phyloP scores from a whole-genome alignment of 1,139 yeast genomes.

The Kodamaea sp. region DNA sequence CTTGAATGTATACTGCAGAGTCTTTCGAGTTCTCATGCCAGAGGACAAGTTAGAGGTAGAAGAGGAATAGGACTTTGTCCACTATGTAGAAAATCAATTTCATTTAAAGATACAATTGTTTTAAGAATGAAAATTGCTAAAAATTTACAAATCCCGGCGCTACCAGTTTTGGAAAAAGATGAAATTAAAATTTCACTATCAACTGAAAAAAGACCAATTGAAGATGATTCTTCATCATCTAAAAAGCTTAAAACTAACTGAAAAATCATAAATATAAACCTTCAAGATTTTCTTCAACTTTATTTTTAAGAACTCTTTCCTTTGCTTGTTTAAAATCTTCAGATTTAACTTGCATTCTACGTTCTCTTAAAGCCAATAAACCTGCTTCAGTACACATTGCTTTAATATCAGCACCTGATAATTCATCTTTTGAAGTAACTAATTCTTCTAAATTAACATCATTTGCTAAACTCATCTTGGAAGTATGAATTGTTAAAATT shows the following conservation, averaged over 20 bases:
- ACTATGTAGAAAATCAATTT: constrained; percentile 38
- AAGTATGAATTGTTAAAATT: constrained; percentile 89
- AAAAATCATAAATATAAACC: constrained; percentile 80
- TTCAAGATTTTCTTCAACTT: constrained; percentile 94
- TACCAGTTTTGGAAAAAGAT: constrained; percentile 7
- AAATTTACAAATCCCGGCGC: constrained; percentile 14
- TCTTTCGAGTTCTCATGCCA: constrained; percentile 39
- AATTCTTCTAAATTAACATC: constrained; percentile 90
- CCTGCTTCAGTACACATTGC: constrained; percentile 99
- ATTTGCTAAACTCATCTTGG: constrained; percentile 84
- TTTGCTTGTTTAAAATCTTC: constrained; percentile 93
- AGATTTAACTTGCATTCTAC: constrained; percentile 97
- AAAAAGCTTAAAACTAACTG: not conserved
- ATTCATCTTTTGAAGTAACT: constrained; percentile 88
- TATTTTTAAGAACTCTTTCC: constrained; percentile 95
- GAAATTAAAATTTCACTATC: not conserved
- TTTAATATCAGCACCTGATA: constrained; percentile 97
- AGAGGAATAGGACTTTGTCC: constrained; percentile 46
- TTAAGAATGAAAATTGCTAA: constrained; percentile 29
- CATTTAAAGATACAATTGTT: constrained; percentile 39
- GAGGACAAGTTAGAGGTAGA: constrained; percentile 36
- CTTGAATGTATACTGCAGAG: constrained; percentile 44
- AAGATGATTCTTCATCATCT: constrained; percentile 1
- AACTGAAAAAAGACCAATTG: constrained; percentile 2
- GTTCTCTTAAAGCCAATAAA: constrained; percentile 88